These are phyloP conservation scores for Citrus trifoliata DNA, from an alignment of 345 rosid species.

Conservation along the genomic window DNA sequence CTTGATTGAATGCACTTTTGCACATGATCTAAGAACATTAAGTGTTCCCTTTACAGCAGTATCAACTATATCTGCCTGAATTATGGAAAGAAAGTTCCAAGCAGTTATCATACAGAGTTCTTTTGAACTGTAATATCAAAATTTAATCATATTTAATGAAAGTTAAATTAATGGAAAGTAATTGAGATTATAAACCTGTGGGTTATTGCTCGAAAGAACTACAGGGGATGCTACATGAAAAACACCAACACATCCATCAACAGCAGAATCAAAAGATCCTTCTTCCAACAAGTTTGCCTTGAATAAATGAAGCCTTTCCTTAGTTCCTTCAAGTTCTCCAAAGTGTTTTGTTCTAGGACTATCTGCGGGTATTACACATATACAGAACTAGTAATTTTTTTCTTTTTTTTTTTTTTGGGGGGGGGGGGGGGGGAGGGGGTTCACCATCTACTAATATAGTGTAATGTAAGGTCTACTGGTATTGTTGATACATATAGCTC, in stretches of 20 bases:
- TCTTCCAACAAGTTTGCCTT: constrained; percentile 33
- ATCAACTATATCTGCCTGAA: constrained; percentile 4
- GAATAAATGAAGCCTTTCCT: constrained; percentile 30
- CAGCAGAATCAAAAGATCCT: constrained; percentile 32
- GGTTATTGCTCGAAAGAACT: constrained; percentile 20
- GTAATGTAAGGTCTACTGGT: too few species aligned
- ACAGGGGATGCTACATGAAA: constrained; percentile 63
- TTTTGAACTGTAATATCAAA: background rate
- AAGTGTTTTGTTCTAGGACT: constrained; percentile 17
- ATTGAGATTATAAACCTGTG: constrained; percentile 26
- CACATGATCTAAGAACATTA: constrained; percentile 18
- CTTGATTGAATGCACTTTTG: constrained; percentile 10
- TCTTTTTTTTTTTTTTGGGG: too few species aligned
- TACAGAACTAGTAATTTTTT: background rate
- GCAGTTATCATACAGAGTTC: constrained; percentile 14
- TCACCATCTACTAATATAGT: too few species aligned
- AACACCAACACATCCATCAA: constrained; percentile 57
- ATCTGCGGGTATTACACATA: background rate
- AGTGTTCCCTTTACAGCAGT: constrained; percentile 10
- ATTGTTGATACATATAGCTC: too few species aligned
- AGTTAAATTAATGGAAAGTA: background rate
- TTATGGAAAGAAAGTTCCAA: background rate
- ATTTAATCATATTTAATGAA: background rate
- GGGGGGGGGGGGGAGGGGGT: too few species aligned
- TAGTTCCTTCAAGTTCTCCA: constrained; percentile 29